phyloP scores from a whole-genome alignment of 768 basidiomycete genomes.

The Lyophyllum atratum region DNA sequence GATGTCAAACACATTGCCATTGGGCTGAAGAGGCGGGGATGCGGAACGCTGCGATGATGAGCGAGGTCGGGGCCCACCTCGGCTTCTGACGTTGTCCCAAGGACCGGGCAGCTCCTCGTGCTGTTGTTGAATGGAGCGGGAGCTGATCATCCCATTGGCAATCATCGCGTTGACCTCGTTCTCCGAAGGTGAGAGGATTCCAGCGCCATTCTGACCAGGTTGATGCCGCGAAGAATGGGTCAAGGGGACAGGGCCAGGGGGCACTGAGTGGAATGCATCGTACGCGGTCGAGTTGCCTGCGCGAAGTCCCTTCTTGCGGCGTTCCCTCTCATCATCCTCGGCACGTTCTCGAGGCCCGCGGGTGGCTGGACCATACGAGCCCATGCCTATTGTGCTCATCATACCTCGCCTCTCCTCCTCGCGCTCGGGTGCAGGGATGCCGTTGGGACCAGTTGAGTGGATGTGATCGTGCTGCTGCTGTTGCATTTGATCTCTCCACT shows the following conservation, averaged over 20 bases:
- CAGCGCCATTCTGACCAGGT: slow-evolving; percentile 27
- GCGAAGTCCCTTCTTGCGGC: slow-evolving; percentile 50
- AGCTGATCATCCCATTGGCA: slow-evolving; percentile 17
- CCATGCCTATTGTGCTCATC: slow-evolving; percentile 42
- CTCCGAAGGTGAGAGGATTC: slow-evolving; percentile 15
- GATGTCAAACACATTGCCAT: slow-evolving; percentile 5
- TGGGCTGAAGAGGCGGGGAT: slow-evolving; percentile 27
- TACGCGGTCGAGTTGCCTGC: slow-evolving; percentile 52
- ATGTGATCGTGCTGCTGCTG: slow-evolving; percentile 19
- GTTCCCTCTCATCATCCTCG: slow-evolving; percentile 59
- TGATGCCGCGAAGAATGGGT: slow-evolving; percentile 32
- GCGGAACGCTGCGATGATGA: slow-evolving; percentile 37
- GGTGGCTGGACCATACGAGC: slow-evolving; percentile 25
- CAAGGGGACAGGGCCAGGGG: slow-evolving; percentile 22
- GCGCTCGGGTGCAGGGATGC: slow-evolving; percentile 18
- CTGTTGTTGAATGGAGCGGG: slow-evolving; percentile 16
- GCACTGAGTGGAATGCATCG: slow-evolving; percentile 79
- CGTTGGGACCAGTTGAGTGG: slow-evolving; percentile 8
- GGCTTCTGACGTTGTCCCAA: slow-evolving; percentile 40
- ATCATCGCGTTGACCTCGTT: slow-evolving; percentile 15
- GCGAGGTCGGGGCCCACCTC: slow-evolving; percentile 13
- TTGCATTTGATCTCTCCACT: slow-evolving; percentile 36
- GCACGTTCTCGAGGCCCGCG: slow-evolving; percentile 65
- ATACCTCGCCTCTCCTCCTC: slow-evolving; percentile 47
- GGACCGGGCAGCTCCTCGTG: slow-evolving; percentile 42